These are phyloP conservation scores for Backusella tuberculispora DNA, from an alignment of 192 early-diverging fungal species.

Conservation along the genomic window DNA sequence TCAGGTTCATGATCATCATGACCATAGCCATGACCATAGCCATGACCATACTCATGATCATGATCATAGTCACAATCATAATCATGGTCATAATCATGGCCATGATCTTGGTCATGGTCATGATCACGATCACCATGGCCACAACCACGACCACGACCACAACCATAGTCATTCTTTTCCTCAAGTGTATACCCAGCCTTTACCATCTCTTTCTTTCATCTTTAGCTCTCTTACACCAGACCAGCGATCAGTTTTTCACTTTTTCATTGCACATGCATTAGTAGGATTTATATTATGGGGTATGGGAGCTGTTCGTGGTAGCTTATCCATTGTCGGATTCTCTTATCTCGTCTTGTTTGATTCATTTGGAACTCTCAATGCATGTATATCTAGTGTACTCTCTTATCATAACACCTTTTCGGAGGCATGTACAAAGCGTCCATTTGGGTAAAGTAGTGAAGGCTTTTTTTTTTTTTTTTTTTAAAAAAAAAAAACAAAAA, in stretches of 20 bases:
- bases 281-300: conserved; percentile 49
- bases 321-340: conserved; percentile 54
- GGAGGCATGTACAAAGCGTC: conserved; percentile 49
- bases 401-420: conserved; percentile 42
- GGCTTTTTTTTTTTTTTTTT: too few species aligned
- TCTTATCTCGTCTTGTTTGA: conserved; percentile 59
- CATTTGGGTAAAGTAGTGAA: conserved; percentile 55
- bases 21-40: not conserved
- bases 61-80: conserved; percentile 9
- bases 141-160: conserved; percentile 22
- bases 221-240: conserved; percentile 42
- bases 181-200: conserved; percentile 33
- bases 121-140: conserved; percentile 7
- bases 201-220: conserved; percentile 45
- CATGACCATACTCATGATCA: not conserved
- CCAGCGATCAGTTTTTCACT: conserved; percentile 60
- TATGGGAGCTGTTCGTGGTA: conserved; percentile 45
- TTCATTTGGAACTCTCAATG: conserved; percentile 55
- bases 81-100: conserved; percentile 24
- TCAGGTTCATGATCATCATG: conserved; percentile 5
- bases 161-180: conserved; percentile 34
- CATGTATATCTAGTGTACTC: conserved; percentile 56
- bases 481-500: not conserved
- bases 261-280: conserved; percentile 45
- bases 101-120: not conserved